Evolutionary conservation across 2,329 filamentous ascomycete genomes (phyloP), one percentile per base, ranked within the genome.

Genomic region (Trichoderma brevicompactum): DNA sequence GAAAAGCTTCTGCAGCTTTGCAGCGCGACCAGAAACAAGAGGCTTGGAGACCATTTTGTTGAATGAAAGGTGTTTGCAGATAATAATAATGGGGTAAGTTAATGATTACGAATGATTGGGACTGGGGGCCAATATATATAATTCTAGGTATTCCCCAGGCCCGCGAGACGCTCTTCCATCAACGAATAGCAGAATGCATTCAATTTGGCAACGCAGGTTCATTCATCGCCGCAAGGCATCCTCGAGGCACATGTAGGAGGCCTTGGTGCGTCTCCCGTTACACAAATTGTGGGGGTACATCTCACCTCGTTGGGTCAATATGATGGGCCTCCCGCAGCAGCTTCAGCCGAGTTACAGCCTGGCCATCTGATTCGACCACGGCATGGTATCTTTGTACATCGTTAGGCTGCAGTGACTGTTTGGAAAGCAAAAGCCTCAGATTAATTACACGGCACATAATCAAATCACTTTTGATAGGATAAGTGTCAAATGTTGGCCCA

Each of bases 1-100:
- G 48, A 69, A 70, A 3, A 66, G 52, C 7, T 61, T 61, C 53
- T 60, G 38, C n/a, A 65, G 65, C 63, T 38, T 55, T 17, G 55
- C 63, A 19, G 48, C 36, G 10, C 65, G 65, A 38, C 54, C 40
- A 9, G 55, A 44, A 9, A 44, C 23, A 36, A 13, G 9, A 13
- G n/a, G 10, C 12, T 50, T 54, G 9, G 32, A 40, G 43, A 28
- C 44, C 65, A 67, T 67, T 23, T 9, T 44, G 38, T 10, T 52
- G 8, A 32, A 7, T 13, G 9, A 13, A 10, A 5, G n/a, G 13
- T 5, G 8, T 43, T 10, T 7, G 13, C 2, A 5, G 12, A 7
- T 17, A 28, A 5, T 7, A 32, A 23, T 28, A 17, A 10, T 12
- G 10, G 40, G 10, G 12, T 23, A 13, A n/a, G n/a, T 28, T 19